Evolutionary conservation across 495 filamentous ascomycete genomes (phyloP).

Genomic region (Talaromyces trachyspermus): DNA sequence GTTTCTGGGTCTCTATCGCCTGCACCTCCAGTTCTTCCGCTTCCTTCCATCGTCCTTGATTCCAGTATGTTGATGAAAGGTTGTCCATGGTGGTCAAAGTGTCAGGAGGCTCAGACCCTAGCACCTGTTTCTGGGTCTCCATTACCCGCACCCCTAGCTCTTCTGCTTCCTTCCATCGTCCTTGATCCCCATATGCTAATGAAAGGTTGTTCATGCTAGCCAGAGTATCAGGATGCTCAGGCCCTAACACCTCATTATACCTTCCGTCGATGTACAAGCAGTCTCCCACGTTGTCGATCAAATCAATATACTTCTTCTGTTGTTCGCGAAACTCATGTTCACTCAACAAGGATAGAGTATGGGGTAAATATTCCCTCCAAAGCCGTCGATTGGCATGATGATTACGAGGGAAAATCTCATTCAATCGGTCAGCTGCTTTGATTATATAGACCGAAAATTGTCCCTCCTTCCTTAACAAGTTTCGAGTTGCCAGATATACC

Average conservation of each 20-base stretch:
- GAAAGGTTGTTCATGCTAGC: conserved; percentile 21
- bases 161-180: conserved; percentile 31
- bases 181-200: conserved; percentile 21
- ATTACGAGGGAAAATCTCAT: conserved; percentile 7
- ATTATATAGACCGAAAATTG: background rate
- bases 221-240: conserved; percentile 18
- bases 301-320: background rate
- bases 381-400: conserved; percentile 7
- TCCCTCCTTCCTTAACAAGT: conserved; percentile 11
- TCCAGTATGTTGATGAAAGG: conserved; percentile 23
- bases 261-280: conserved; percentile 10
- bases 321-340: background rate
- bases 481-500: conserved; percentile 17
- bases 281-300: background rate
- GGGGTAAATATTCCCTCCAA: conserved; percentile 12
- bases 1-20: conserved; percentile 13
- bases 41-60: conserved; percentile 18
- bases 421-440: background rate
- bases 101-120: conserved; percentile 29
- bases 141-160: conserved; percentile 20
- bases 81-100: conserved; percentile 33
- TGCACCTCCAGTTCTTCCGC: conserved; percentile 23
- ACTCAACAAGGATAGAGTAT: conserved; percentile 6
- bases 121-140: conserved; percentile 16
- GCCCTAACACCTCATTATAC: conserved; percentile 17